A percentile compares a stretch with the other conserved stretches of the same genome.
Evolutionary conservation across 495 filamentous ascomycete species (phyloP).

Genomic region (Sordaria brevicollis): DNA sequence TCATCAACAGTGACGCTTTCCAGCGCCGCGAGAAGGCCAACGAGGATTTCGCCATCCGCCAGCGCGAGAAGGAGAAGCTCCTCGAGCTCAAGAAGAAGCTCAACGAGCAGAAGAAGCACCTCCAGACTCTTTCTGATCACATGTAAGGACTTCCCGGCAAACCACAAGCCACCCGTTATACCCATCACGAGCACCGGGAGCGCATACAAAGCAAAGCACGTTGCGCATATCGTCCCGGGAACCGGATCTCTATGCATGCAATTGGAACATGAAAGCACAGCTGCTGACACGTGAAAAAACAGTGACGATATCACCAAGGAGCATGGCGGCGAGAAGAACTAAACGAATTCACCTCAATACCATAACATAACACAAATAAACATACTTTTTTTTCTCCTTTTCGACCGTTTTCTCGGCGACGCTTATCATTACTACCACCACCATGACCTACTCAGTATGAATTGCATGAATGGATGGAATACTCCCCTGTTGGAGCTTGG

Average conservation of each 20-base stretch:
- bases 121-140: conserved; percentile 73
- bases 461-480: too few relatives aligned
- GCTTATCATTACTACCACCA: background rate
- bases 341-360: conserved; percentile 13
- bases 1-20: conserved; percentile 64
- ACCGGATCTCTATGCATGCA: background rate
- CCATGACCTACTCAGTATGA: background rate
- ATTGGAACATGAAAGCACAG: background rate
- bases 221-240: background rate
- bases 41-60: conserved; percentile 72
- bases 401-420: conserved; percentile 35
- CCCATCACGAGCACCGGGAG: background rate
- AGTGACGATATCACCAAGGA: conserved; percentile 60
- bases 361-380: conserved; percentile 4
- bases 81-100: conserved; percentile 69
- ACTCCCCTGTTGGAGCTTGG: too few relatives aligned
- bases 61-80: conserved; percentile 81
- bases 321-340: conserved; percentile 68
- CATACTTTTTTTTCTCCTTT: conserved; percentile 47
- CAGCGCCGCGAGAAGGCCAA: conserved; percentile 78
- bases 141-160: conserved; percentile 47
- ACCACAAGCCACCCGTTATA: background rate
- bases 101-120: conserved; percentile 63
- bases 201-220: background rate
- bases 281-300: conserved; percentile 10